Conservation (phyloP, 495 filamentous ascomycete genomes). For the Xanthoparmelia taractica region DNA sequence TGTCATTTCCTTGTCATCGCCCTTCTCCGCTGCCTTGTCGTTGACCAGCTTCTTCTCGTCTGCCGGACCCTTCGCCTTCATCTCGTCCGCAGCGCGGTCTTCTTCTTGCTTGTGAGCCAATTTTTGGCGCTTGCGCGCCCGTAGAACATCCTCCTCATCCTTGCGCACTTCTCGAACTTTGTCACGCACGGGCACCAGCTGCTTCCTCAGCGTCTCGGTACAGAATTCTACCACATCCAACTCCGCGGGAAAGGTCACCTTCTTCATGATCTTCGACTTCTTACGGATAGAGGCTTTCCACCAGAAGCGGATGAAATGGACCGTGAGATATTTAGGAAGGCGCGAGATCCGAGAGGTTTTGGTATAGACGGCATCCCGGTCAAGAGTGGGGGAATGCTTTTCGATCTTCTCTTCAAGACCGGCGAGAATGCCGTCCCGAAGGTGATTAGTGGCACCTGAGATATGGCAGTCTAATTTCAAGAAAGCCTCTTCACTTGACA, state of each 20-base stretch:
- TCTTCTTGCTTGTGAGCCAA: slow-evolving; percentile 56
- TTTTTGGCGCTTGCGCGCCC: slow-evolving; percentile 81
- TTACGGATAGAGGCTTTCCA: slow-evolving; percentile 92
- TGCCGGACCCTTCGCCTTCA: slow-evolving; percentile 44
- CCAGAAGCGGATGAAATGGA: slow-evolving; percentile 97
- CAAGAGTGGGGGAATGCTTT: slow-evolving; percentile 74
- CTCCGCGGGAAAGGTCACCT: slow-evolving; percentile 91
- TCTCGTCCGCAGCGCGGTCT: slow-evolving; percentile 39
- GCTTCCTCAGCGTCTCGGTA: slow-evolving; percentile 74
- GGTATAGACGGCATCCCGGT: slow-evolving; percentile 72
- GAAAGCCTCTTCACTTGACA: slow-evolving; percentile 62
- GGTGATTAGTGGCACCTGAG: slow-evolving; percentile 71
- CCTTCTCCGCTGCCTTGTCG: slow-evolving; percentile 45
- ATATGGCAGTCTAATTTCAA: slow-evolving; percentile 96
- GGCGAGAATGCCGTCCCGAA: slow-evolving; percentile 75
- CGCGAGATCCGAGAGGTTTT: slow-evolving; percentile 83
- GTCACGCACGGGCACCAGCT: slow-evolving; percentile 82
- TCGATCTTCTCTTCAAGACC: slow-evolving; percentile 83
- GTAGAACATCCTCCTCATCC: slow-evolving; percentile 83
- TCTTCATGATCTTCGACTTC: slow-evolving; percentile 99
- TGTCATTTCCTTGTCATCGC: slow-evolving; percentile 58
- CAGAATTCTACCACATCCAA: slow-evolving; percentile 93
- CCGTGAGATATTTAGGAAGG: slow-evolving; percentile 87
- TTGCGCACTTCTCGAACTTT: slow-evolving; percentile 93
- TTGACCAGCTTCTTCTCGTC: slow-evolving; percentile 45